Conservation (phyloP, 2,329 filamentous ascomycete species). For the Ascochyta clinopodiicola region DNA sequence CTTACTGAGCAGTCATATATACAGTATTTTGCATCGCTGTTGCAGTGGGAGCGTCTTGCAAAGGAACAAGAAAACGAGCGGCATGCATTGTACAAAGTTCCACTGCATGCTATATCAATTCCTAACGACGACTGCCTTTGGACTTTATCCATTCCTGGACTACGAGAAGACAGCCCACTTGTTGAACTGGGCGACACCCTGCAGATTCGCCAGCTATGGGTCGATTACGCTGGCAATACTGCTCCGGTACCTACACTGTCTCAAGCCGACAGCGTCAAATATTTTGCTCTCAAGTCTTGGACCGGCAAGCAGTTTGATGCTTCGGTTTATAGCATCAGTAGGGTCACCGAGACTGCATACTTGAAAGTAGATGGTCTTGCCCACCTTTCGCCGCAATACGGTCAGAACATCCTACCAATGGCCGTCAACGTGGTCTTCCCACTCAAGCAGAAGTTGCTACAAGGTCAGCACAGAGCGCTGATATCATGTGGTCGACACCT, state of each 20-base stretch:
- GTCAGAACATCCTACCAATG: constrained; percentile 11
- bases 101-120: constrained; percentile 5
- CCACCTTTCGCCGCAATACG: neutral
- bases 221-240: constrained; percentile 23
- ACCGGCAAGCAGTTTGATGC: constrained; percentile 30
- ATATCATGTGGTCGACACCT: constrained; percentile 2
- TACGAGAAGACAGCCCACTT: constrained; percentile 41
- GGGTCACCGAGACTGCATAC: constrained; percentile 32
- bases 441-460: constrained; percentile 12
- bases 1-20: constrained; percentile 24
- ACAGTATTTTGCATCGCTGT: constrained; percentile 20
- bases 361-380: constrained; percentile 26
- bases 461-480: neutral
- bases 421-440: constrained; percentile 36
- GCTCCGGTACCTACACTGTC: constrained; percentile 5
- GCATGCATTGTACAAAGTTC: constrained; percentile 28
- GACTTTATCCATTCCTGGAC: constrained; percentile 33
- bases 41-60: constrained; percentile 26
- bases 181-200: constrained; percentile 42
- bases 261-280: neutral
- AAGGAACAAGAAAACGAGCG: constrained; percentile 25
- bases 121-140: constrained; percentile 18
- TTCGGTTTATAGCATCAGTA: constrained; percentile 31
- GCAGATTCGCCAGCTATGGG: constrained; percentile 39
- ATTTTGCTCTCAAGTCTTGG: constrained; percentile 17